A percentile compares a stretch with the other conserved stretches of the same genome.
These are phyloP conservation scores for Penicillium sp. DNA, from an alignment of 2,329 filamentous ascomycete species.

Conservation along the genomic window DNA sequence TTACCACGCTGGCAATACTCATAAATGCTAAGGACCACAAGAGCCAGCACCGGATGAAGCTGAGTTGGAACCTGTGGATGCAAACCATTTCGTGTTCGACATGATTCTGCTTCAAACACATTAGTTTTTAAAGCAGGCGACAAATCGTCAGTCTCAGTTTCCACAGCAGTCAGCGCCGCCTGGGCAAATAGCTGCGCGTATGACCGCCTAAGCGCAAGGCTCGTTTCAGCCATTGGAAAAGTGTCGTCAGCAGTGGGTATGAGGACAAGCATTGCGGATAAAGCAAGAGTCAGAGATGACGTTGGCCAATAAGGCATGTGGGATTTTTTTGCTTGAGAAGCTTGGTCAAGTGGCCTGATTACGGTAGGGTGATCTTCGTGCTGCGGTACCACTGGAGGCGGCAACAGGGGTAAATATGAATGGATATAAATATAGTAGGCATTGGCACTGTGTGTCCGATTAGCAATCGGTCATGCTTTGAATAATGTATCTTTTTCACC, in stretches of 20 bases:
- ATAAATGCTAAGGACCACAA: constrained; percentile 24
- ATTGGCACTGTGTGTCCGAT: constrained; percentile 17
- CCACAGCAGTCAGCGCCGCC: constrained; percentile 18
- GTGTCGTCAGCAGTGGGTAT: constrained; percentile 20
- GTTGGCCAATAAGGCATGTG: constrained; percentile 22
- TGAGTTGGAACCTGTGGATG: constrained; percentile 18
- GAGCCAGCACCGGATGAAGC: constrained; percentile 23
- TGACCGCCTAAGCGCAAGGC: constrained; percentile 15
- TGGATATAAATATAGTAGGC: constrained; percentile 32
- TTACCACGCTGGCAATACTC: constrained; percentile 29
- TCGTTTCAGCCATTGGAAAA: constrained; percentile 7
- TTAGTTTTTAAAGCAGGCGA: background rate
- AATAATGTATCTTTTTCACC: background rate
- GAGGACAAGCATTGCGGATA: constrained; percentile 25
- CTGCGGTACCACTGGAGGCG: constrained; percentile 9
- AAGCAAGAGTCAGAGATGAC: constrained; percentile 22
- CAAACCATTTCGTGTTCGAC: background rate
- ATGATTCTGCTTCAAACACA: background rate
- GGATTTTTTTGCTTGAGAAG: constrained; percentile 7
- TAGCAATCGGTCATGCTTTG: background rate
- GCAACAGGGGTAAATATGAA: constrained; percentile 27
- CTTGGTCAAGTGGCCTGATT: constrained; percentile 2
- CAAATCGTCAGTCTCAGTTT: constrained; percentile 18
- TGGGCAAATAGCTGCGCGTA: constrained; percentile 27
- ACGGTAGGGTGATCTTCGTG: constrained; percentile 14